These are phyloP conservation scores for Picocystis salinarum DNA, from an alignment of 139 green algal genomes.

Conservation along the genomic window DNA sequence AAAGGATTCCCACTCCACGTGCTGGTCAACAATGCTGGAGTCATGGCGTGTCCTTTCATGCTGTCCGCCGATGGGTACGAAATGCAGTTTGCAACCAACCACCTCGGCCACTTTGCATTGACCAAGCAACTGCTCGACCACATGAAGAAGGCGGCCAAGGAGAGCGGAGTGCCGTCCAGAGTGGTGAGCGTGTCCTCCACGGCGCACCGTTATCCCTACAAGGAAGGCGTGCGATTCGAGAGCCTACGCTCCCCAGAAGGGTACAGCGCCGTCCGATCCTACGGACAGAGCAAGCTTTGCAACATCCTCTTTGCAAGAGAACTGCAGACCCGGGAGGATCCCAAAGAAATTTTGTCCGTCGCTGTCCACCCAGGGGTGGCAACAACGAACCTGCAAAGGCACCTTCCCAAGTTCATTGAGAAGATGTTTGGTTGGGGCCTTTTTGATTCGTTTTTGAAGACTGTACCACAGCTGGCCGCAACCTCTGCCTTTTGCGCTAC, in stretches of 20 bases:
- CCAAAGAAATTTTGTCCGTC: background rate
- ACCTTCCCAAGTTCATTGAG: background rate
- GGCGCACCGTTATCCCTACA: slow-evolving; percentile 12
- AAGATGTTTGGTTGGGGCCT: background rate
- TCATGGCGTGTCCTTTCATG: slow-evolving; percentile 15
- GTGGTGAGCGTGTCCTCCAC: slow-evolving; percentile 15
- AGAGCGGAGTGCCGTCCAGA: slow-evolving; percentile 1
- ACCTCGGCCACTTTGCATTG: slow-evolving; percentile 29
- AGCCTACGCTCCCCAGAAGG: background rate
- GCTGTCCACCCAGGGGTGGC: slow-evolving; percentile 1
- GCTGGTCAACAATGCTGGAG: slow-evolving; percentile 56
- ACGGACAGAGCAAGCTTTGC: slow-evolving; percentile 33
- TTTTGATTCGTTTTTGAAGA: slow-evolving; percentile 1
- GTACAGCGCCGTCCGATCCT: slow-evolving; percentile 14
- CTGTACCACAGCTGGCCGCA: slow-evolving; percentile 19
- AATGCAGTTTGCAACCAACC: slow-evolving; percentile 42
- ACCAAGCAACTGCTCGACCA: slow-evolving; percentile 25
- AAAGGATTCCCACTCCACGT: slow-evolving; percentile 22
- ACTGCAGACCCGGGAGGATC: background rate
- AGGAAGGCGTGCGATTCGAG: slow-evolving; percentile 6
- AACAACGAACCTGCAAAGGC: background rate
- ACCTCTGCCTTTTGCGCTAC: slow-evolving; percentile 22
- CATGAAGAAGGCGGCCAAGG: slow-evolving; percentile 9
- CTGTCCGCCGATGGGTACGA: slow-evolving; percentile 30
- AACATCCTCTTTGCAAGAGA: slow-evolving; percentile 29